A percentile compares a stretch with the other conserved stretches of the same genome.
These are phyloP conservation scores for Aspergillus tanneri DNA, from an alignment of 2,329 filamentous ascomycete species.

Conservation along the genomic window DNA sequence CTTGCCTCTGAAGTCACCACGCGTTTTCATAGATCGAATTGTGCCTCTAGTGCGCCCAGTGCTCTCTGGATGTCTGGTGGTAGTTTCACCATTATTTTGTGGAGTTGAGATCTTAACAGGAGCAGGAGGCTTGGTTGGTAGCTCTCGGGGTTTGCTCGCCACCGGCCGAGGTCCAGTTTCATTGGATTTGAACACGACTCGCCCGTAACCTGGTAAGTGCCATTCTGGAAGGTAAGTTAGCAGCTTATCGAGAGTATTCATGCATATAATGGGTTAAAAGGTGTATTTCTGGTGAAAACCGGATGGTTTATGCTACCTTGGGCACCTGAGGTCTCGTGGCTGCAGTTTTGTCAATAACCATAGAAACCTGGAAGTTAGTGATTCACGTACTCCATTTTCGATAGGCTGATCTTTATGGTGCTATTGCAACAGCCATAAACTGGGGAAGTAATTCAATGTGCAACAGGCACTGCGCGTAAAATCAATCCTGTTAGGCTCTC, in stretches of 20 bases:
- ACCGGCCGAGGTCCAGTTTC: neutral
- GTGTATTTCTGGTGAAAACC: neutral
- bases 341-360: constrained; percentile 9
- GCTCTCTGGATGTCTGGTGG: neutral
- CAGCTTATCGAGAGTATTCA: neutral
- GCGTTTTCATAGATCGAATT: constrained; percentile 8
- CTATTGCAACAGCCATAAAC: too few species aligned
- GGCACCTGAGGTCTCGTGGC: constrained; percentile 24
- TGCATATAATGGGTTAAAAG: neutral
- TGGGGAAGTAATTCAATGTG: too few species aligned
- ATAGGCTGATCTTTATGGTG: too few species aligned
- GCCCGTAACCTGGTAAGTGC: constrained; percentile 25
- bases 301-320: constrained; percentile 19
- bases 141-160: neutral
- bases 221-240: constrained; percentile 18
- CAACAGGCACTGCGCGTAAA: too few species aligned
- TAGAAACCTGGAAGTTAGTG: neutral
- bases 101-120: neutral
- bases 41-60: neutral
- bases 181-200: neutral
- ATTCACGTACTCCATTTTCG: constrained; percentile 18
- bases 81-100: neutral
- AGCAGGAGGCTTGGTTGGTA: neutral
- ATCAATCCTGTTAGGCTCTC: too few species aligned
- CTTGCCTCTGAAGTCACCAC: constrained; percentile 7